Percentiles rank a stretch among this genome's conserved stretches.
phyloP scores from a whole-genome alignment of 2,329 filamentous ascomycete genomes.

The Aspergillus terreus region DNA sequence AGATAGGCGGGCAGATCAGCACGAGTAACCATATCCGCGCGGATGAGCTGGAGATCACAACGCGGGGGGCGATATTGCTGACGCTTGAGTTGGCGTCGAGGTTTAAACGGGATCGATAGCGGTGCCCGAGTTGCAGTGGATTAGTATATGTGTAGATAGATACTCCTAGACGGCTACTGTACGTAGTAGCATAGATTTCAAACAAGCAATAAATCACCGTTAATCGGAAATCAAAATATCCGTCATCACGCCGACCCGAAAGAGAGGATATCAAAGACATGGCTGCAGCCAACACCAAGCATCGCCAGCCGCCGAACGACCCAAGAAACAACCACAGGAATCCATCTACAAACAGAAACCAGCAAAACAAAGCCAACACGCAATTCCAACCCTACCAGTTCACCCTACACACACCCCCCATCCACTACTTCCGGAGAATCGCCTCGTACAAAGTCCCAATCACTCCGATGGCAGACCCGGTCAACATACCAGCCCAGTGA shows the following conservation, averaged over 20 bases:
- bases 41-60: conserved; percentile 58
- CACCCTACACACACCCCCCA: not conserved
- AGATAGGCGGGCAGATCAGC: conserved; percentile 69
- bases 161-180: too few relatives aligned
- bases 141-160: too few relatives aligned
- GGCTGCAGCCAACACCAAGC: not conserved
- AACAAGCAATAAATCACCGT: not conserved
- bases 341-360: not conserved
- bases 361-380: not conserved
- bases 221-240: conserved; percentile 2
- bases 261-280: conserved; percentile 10
- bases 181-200: not conserved
- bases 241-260: conserved; percentile 10
- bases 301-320: not conserved
- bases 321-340: not conserved
- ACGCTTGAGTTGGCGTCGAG: conserved; percentile 61
- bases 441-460: conserved; percentile 45
- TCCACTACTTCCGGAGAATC: conserved; percentile 38
- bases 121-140: not conserved
- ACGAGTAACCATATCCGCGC: conserved; percentile 75
- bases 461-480: conserved; percentile 38
- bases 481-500: conserved; percentile 37
- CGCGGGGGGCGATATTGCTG: conserved; percentile 65
- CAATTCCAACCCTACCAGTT: not conserved
- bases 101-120: conserved; percentile 27